A percentile compares a stretch with the other conserved stretches of the same genome.
Conservation (phyloP, 2,329 filamentous ascomycete genomes). For the Phyllosticta capitalensis region DNA sequence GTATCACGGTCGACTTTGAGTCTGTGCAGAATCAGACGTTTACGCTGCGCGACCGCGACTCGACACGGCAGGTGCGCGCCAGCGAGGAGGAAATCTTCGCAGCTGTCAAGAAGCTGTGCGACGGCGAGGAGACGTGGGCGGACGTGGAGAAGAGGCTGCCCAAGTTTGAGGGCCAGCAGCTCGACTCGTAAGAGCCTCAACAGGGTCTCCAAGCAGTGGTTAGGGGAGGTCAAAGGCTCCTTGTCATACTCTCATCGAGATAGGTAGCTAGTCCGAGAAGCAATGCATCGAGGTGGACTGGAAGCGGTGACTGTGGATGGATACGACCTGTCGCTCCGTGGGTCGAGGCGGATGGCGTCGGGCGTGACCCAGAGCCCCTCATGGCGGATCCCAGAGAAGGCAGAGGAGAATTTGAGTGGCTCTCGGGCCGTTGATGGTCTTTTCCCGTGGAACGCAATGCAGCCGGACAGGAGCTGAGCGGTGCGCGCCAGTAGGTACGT, state of each 20-base stretch:
- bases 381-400: neutral
- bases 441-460: neutral
- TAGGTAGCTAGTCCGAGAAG: neutral
- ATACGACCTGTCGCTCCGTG: too few relatives aligned
- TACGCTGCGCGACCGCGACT: slow-evolving; percentile 84
- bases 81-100: slow-evolving; percentile 69
- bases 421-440: neutral
- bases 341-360: neutral
- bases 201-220: too few relatives aligned
- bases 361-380: neutral
- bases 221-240: too few relatives aligned
- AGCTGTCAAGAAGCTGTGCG: slow-evolving; percentile 56
- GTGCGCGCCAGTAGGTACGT: neutral
- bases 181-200: slow-evolving; percentile 33
- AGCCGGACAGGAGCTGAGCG: neutral
- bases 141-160: slow-evolving; percentile 72
- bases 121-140: slow-evolving; percentile 55
- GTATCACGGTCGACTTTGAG: slow-evolving; percentile 93
- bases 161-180: slow-evolving; percentile 68
- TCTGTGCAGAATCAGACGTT: slow-evolving; percentile 78
- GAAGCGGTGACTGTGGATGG: neutral
- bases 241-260: too few relatives aligned
- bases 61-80: slow-evolving; percentile 81
- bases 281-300: neutral
- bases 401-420: neutral